Base-by-base conservation (phyloP, 176 grass and related monocot genomes). In the Tuctoria greenei region DNA sequence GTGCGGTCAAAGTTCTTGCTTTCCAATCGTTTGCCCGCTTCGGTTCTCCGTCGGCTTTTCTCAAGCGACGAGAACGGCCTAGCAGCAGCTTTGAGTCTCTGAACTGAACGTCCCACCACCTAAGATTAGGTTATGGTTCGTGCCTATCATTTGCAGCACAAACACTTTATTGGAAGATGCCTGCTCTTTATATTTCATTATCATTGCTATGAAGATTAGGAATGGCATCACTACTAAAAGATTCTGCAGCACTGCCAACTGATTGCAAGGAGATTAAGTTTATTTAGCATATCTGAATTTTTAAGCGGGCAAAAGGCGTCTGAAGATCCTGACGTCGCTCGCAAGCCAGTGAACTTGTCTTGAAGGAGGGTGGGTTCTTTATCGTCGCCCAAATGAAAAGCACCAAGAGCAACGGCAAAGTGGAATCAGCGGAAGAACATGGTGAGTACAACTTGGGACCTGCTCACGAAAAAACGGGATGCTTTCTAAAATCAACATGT, bases 1-100 rank as follows among this genome's bases (percentile, higher is more conserved):
- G 31, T 31, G 25, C 77, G 57, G 80, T 83, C 86, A 74, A 88
- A 55, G 55, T 67, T 71, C 37, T 28, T 77, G 72, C 72, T 38
- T 81, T 31, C 31, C 31, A 31, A 78, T 87, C 60, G 67, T 71
- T 66, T 58, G 37, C 46, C 7, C 52, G n/a, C 47, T 67, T 78
- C 37, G 70, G 75, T 21, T 40, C 2, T 10, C n/a, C 10, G 2
- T n/a, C 47, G 34, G 64, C 71, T 44, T 81, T 86, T 3, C 36
- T 57, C 1, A 12, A 43, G 31, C 61, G 79, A 28, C 41, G 23
- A 57, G 21, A 57, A 57, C 76, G 58, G 76, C 76, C 64, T 59
- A 31, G 35, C 47, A 51, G 64, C 15, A 25, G n/a, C 5, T 61
- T 7, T 31, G 31, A 31, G 31, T 3, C 58, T 36, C 28, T 4